These are phyloP conservation scores for Nemania serpens DNA, from an alignment of 2,329 filamentous ascomycete genomes.

Conservation along the genomic window DNA sequence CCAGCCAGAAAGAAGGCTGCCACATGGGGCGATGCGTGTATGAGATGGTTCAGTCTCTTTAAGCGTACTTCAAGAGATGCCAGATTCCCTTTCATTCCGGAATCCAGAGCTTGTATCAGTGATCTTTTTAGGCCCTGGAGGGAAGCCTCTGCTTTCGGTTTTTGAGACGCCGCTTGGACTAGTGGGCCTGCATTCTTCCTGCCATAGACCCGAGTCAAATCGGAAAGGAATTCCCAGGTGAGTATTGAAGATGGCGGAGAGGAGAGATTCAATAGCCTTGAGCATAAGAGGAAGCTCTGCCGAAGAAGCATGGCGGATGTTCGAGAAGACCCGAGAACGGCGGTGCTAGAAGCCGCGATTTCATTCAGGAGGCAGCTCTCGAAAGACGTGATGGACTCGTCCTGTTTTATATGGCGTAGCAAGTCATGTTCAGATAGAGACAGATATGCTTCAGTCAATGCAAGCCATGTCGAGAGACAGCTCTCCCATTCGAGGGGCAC, in stretches of 20 bases:
- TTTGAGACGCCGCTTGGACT: constrained; percentile 55
- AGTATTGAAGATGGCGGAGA: constrained; percentile 55
- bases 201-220: constrained; percentile 69
- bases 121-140: constrained; percentile 64
- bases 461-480: constrained; percentile 77
- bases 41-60: constrained; percentile 63
- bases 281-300: constrained; percentile 66
- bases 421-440: constrained; percentile 63
- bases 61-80: constrained; percentile 60
- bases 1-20: constrained; percentile 75
- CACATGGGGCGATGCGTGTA: constrained; percentile 63
- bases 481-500: constrained; percentile 74
- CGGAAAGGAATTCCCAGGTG: constrained; percentile 69
- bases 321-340: constrained; percentile 43
- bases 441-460: constrained; percentile 69
- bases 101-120: constrained; percentile 67
- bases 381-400: constrained; percentile 66
- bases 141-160: constrained; percentile 57
- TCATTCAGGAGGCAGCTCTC: constrained; percentile 69
- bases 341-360: constrained; percentile 46
- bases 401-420: constrained; percentile 51
- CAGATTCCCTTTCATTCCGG: constrained; percentile 60
- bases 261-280: constrained; percentile 56
- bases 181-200: constrained; percentile 63
- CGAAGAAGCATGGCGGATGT: constrained; percentile 59